Evolutionary conservation across 441 rosid genomes (phyloP).

Genomic region (Metrosideros polymorpha): DNA sequence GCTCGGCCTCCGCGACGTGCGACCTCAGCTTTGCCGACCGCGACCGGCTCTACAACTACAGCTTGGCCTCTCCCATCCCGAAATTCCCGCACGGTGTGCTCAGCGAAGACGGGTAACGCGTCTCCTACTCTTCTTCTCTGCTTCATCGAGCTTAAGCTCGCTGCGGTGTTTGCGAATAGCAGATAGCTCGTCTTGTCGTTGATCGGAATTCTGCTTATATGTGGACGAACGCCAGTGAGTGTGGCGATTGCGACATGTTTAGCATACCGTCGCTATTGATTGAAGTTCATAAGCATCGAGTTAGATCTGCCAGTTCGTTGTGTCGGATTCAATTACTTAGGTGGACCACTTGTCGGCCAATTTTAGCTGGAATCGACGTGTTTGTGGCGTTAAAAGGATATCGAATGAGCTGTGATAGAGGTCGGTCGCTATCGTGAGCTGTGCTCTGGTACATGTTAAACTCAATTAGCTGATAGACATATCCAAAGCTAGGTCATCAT

Average conservation of each 20-base stretch:
- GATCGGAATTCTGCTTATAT: background rate
- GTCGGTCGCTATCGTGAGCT: background rate
- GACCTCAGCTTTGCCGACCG: conserved; percentile 45
- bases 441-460: background rate
- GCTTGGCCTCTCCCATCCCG: conserved; percentile 55
- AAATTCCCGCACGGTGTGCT: conserved; percentile 75
- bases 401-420: background rate
- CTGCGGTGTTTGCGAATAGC: background rate
- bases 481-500: background rate
- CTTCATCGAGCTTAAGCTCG: background rate
- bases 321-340: background rate
- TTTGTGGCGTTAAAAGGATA: background rate
- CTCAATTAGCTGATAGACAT: background rate
- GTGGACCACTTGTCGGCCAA: background rate
- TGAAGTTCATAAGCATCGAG: background rate
- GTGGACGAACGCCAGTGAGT: background rate
- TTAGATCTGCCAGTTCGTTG: background rate
- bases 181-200: background rate
- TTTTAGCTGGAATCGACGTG: background rate
- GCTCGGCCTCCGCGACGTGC: conserved; percentile 37
- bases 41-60: conserved; percentile 49
- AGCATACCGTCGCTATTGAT: background rate
- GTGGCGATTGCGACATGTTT: background rate
- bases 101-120: conserved; percentile 86
- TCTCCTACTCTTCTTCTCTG: background rate